Evolutionary conservation across 2,329 filamentous ascomycete genomes (phyloP).

Genomic region (Gaeumannomyces sp.): DNA sequence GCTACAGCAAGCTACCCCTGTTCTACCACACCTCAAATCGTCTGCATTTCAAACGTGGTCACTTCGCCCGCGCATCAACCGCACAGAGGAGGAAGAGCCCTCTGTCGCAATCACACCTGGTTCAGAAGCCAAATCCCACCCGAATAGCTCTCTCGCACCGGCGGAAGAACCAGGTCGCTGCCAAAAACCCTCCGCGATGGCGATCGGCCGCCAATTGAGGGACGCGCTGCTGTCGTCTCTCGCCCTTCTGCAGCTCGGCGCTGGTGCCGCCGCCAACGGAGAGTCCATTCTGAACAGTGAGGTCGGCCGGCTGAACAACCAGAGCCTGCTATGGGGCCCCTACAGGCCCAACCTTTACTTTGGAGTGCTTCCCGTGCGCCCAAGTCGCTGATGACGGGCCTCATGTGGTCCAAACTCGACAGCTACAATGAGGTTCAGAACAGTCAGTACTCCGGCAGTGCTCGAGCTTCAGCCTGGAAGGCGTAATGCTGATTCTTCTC

Average conservation of each 20-base stretch:
- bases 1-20: conserved; percentile 1
- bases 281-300: conserved; percentile 40
- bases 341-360: conserved; percentile 95
- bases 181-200: conserved; percentile 2
- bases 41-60: conserved; percentile 9
- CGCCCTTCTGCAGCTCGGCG: conserved; percentile 13
- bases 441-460: conserved; percentile 40
- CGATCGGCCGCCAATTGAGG: conserved; percentile 6
- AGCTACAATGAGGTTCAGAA: conserved; percentile 68
- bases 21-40: not conserved
- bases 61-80: not conserved
- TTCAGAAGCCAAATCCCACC: not conserved
- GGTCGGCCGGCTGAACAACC: conserved; percentile 57
- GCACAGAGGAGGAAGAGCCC: conserved; percentile 1
- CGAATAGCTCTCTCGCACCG: not conserved
- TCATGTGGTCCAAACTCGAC: conserved; percentile 87
- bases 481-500: not conserved
- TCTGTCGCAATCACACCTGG: not conserved
- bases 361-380: conserved; percentile 75
- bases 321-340: conserved; percentile 90
- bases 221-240: conserved; percentile 10
- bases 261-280: conserved; percentile 18
- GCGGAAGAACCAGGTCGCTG: not conserved
- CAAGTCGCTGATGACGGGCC: conserved; percentile 71
- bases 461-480: not conserved